These are phyloP conservation scores for Penicillium oxalicum DNA, from an alignment of 2,329 filamentous ascomycete genomes.

Conservation along the genomic window DNA sequence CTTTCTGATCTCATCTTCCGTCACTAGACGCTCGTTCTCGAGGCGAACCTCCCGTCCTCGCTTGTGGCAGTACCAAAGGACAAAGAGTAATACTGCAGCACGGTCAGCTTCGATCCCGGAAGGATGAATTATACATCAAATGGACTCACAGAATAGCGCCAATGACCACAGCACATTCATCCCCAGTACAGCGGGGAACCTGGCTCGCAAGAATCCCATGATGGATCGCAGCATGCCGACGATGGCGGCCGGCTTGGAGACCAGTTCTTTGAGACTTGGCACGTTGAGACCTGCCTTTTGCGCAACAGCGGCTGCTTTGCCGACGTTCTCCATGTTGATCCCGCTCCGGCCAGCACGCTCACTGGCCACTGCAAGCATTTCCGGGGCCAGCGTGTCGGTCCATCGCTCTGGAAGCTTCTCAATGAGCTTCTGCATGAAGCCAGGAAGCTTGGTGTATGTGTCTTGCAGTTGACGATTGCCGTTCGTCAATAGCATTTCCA, in stretches of 20 bases:
- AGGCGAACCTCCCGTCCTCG: conserved; percentile 80
- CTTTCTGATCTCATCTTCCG: conserved; percentile 39
- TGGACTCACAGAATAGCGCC: conserved; percentile 70
- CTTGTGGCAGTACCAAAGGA: conserved; percentile 98
- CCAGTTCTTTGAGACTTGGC: conserved; percentile 67
- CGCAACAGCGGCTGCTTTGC: conserved; percentile 51
- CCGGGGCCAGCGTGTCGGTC: conserved; percentile 68
- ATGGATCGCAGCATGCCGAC: conserved; percentile 84
- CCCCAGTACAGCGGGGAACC: conserved; percentile 86
- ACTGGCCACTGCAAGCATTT: conserved; percentile 71
- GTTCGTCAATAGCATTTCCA: conserved; percentile 62
- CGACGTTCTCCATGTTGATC: conserved; percentile 49
- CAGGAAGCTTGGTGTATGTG: conserved; percentile 63
- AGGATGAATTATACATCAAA: no score
- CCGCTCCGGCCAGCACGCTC: conserved; percentile 60
- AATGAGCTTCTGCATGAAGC: conserved; percentile 77
- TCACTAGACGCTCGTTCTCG: conserved; percentile 52
- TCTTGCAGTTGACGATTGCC: conserved; percentile 60
- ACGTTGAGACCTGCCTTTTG: conserved; percentile 63
- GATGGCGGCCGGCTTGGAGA: conserved; percentile 81
- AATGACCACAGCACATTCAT: conserved; percentile 89
- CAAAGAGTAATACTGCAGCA: conserved; percentile 72
- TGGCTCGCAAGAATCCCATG: conserved; percentile 74
- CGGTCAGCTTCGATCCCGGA: neutral
- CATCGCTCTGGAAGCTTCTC: conserved; percentile 77